Conservation (phyloP, 345 rosid genomes). For the Ailanthus altissimus region DNA sequence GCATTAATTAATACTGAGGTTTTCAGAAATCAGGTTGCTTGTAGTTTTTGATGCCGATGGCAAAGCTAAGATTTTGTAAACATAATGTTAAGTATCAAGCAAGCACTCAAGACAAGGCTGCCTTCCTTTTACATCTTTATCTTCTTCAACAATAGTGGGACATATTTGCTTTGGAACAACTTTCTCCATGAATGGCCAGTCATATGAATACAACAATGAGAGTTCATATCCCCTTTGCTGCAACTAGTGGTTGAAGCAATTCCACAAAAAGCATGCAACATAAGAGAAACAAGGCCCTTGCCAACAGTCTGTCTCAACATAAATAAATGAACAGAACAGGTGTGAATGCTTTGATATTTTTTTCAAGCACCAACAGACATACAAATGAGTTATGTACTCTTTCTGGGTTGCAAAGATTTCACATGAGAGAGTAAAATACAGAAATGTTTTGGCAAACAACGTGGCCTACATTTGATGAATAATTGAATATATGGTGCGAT, state of each 20-base stretch:
- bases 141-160: background rate
- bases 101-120: background rate
- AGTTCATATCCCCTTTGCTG: background rate
- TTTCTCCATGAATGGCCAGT: background rate
- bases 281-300: background rate
- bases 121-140: background rate
- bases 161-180: background rate
- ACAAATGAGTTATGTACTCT: background rate
- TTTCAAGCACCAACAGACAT: background rate
- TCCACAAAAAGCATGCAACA: background rate
- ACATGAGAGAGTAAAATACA: background rate
- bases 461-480: too few relatives aligned
- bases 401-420: background rate
- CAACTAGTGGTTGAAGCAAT: background rate
- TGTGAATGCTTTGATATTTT: background rate
- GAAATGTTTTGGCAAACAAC: too few relatives aligned
- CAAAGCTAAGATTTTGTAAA: background rate
- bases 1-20: background rate
- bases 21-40: background rate
- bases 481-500: too few relatives aligned
- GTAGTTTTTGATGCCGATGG: background rate
- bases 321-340: background rate
- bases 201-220: background rate
- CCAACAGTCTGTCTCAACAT: background rate
- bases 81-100: background rate